A percentile compares a stretch with the other conserved stretches of the same genome.
Conservation (phyloP, 2,329 filamentous ascomycete species). For the Teratosphaeria gauchensis region DNA sequence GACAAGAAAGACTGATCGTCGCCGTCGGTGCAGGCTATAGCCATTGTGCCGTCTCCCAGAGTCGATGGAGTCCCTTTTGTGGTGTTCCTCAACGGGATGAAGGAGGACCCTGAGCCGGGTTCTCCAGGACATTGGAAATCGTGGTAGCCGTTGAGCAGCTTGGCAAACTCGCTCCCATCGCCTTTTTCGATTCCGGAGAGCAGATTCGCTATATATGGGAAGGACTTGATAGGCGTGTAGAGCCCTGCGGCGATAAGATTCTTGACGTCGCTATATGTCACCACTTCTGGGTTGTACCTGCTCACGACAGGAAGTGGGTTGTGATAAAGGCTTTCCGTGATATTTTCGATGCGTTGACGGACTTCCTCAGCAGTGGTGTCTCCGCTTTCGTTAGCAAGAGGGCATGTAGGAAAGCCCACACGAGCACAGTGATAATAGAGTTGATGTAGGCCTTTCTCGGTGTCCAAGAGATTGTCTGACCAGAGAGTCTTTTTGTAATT, state of each 20-base stretch:
- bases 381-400: constrained; percentile 25
- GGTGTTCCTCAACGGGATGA: constrained; percentile 5
- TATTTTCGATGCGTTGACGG: constrained; percentile 22
- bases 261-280: constrained; percentile 34
- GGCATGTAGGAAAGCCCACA: constrained; percentile 32
- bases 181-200: constrained; percentile 27
- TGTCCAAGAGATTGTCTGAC: constrained; percentile 33
- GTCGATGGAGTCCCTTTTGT: background rate
- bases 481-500: constrained; percentile 27
- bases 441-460: constrained; percentile 32
- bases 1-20: constrained; percentile 21
- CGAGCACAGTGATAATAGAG: constrained; percentile 36
- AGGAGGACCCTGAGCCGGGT: background rate
- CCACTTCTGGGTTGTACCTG: constrained; percentile 23
- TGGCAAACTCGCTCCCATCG: constrained; percentile 20
- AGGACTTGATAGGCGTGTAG: constrained; percentile 27
- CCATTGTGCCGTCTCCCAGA: constrained; percentile 14
- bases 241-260: constrained; percentile 27
- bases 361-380: constrained; percentile 28
- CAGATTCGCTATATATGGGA: constrained; percentile 26
- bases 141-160: constrained; percentile 14
- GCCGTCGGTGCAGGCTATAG: constrained; percentile 34
- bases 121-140: constrained; percentile 4
- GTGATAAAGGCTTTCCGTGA: constrained; percentile 31
- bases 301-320: constrained; percentile 30